phyloP scores from a whole-genome alignment of 2,329 filamentous ascomycete genomes.

The Lachnellula arida region DNA sequence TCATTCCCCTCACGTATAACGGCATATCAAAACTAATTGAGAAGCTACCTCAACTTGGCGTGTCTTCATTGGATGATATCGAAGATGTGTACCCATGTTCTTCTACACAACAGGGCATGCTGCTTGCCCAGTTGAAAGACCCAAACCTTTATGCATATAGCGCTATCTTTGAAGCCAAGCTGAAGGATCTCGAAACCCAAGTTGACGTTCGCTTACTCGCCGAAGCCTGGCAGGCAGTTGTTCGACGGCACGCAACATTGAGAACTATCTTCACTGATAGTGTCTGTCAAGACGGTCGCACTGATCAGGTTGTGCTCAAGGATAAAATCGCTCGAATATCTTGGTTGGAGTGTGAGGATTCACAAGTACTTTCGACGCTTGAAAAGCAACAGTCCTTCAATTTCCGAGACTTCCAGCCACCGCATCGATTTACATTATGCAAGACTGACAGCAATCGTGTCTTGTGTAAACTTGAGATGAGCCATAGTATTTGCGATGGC shows the following conservation, averaged over 20 bases:
- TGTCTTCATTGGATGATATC: slow-evolving; percentile 8
- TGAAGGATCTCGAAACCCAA: background rate
- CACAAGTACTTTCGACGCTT: slow-evolving; percentile 10
- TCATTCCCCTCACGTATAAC: slow-evolving; percentile 8
- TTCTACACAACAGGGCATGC: slow-evolving; percentile 18
- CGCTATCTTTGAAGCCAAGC: background rate
- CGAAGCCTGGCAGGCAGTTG: slow-evolving; percentile 14
- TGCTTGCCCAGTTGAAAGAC: slow-evolving; percentile 11
- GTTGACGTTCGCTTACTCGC: slow-evolving; percentile 21
- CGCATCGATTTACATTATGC: slow-evolving; percentile 43
- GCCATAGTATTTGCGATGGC: slow-evolving; percentile 48
- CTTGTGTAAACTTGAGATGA: slow-evolving; percentile 45
- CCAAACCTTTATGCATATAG: slow-evolving; percentile 1
- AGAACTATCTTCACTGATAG: slow-evolving; percentile 23
- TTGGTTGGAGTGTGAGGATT: slow-evolving; percentile 35
- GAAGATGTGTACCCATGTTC: slow-evolving; percentile 18
- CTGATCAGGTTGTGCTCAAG: slow-evolving; percentile 30
- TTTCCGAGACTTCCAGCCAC: slow-evolving; percentile 28
- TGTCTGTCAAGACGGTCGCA: slow-evolving; percentile 9
- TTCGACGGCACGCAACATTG: slow-evolving; percentile 13
- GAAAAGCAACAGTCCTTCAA: background rate
- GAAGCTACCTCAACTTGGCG: slow-evolving; percentile 1
- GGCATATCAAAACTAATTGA: slow-evolving; percentile 2
- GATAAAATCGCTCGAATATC: slow-evolving; percentile 6
- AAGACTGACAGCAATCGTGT: slow-evolving; percentile 35